Percentiles rank a stretch among this genome's conserved stretches.
Conservation (phyloP, 2,329 filamentous ascomycete species). For the Cladophialophora chaetospira region DNA sequence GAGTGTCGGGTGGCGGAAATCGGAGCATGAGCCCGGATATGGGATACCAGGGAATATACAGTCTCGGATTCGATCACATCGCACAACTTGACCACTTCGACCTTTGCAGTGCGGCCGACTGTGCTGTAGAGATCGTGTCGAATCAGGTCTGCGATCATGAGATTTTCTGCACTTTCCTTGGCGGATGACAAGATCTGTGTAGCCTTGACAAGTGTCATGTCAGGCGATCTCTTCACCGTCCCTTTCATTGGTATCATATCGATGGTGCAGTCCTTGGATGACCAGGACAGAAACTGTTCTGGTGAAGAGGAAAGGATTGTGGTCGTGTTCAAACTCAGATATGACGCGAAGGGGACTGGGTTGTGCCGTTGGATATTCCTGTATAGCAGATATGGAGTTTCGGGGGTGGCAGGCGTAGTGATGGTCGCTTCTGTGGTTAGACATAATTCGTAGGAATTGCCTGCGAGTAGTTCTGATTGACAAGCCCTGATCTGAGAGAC, state of each 20-base stretch:
- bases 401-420: slow-evolving; percentile 38
- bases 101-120: slow-evolving; percentile 39
- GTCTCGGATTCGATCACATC: slow-evolving; percentile 87
- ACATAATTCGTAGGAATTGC: slow-evolving; percentile 84
- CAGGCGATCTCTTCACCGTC: slow-evolving; percentile 76
- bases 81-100: slow-evolving; percentile 76
- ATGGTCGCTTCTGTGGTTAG: slow-evolving; percentile 75
- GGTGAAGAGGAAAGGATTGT: slow-evolving; percentile 83
- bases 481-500: slow-evolving; percentile 68
- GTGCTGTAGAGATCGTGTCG: slow-evolving; percentile 76
- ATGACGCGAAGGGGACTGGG: slow-evolving; percentile 83
- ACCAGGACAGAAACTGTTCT: slow-evolving; percentile 81
- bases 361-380: slow-evolving; percentile 69
- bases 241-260: slow-evolving; percentile 93
- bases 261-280: slow-evolving; percentile 52
- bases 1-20: slow-evolving; percentile 29
- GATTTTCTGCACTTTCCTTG: slow-evolving; percentile 92
- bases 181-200: slow-evolving; percentile 71
- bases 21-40: slow-evolving; percentile 67
- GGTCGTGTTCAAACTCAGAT: slow-evolving; percentile 67
- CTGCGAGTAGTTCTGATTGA: slow-evolving; percentile 70
- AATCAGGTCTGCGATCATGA: slow-evolving; percentile 98
- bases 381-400: slow-evolving; percentile 70
- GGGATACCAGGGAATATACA: slow-evolving; percentile 88
- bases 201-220: slow-evolving; percentile 71